phyloP scores from a whole-genome alignment of 495 filamentous ascomycete genomes.

The Penicillium atrosanguineum region DNA sequence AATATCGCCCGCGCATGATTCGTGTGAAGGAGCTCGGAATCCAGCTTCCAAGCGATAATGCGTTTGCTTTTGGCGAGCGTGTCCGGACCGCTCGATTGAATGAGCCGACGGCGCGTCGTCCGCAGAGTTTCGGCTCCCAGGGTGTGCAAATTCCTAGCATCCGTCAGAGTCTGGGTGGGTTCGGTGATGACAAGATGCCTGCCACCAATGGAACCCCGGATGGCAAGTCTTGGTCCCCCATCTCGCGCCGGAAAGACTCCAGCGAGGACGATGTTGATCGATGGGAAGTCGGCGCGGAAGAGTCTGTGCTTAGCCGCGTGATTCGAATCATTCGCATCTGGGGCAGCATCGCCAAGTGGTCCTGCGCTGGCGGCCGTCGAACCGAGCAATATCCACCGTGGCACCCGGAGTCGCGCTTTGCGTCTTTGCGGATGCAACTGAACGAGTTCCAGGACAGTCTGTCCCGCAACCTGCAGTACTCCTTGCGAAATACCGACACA shows the following conservation, averaged over 20 bases:
- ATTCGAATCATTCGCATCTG: conserved; percentile 77
- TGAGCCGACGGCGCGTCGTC: conserved; percentile 38
- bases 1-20: conserved; percentile 69
- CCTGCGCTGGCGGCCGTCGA: conserved; percentile 68
- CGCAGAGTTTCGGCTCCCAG: conserved; percentile 42
- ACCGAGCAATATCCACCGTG: conserved; percentile 60
- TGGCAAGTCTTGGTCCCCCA: conserved; percentile 42
- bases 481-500: conserved; percentile 70
- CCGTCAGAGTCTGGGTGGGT: conserved; percentile 42
- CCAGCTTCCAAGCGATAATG: conserved; percentile 48
- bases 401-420: conserved; percentile 61
- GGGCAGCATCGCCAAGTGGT: conserved; percentile 74
- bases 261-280: conserved; percentile 63
- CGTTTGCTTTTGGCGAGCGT: conserved; percentile 48
- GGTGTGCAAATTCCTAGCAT: conserved; percentile 47
- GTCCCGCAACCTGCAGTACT: conserved; percentile 69
- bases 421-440: conserved; percentile 57
- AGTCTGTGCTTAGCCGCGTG: conserved; percentile 71
- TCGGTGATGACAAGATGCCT: conserved; percentile 39
- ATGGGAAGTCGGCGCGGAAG: conserved; percentile 58
- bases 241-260: conserved; percentile 60
- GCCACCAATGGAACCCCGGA: conserved; percentile 31
- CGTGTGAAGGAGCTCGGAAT: conserved; percentile 60
- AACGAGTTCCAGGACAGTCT: conserved; percentile 64
- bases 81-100: conserved; percentile 45